phyloP scores from a whole-genome alignment of 805 yeast genomes.

The Candida corydali region DNA sequence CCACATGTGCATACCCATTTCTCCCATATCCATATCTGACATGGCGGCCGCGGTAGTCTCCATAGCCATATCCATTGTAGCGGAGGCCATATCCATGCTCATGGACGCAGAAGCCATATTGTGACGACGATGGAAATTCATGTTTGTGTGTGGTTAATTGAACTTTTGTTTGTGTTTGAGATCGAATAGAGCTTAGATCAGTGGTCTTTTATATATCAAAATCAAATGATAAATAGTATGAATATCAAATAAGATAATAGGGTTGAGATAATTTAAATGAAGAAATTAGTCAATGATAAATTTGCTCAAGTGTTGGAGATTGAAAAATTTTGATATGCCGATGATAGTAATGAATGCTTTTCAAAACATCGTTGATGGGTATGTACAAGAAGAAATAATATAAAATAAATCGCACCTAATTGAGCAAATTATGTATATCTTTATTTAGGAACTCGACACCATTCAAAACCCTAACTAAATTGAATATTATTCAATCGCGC shows the following conservation, averaged over 20 bases:
- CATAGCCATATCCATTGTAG: slow-evolving; percentile 12
- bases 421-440: slow-evolving; percentile 1
- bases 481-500: background rate
- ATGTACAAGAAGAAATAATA: too few relatives aligned
- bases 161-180: too few relatives aligned
- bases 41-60: slow-evolving; percentile 8
- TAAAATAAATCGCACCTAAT: too few relatives aligned
- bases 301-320: slow-evolving; percentile 3
- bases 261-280: background rate
- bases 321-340: background rate
- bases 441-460: too few relatives aligned
- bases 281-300: background rate
- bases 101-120: slow-evolving; percentile 5
- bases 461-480: too few relatives aligned
- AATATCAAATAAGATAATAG: background rate
- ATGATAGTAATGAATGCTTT: too few relatives aligned
- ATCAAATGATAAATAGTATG: too few relatives aligned
- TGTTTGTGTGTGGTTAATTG: too few relatives aligned
- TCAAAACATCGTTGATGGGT: too few relatives aligned
- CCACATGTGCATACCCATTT: slow-evolving; percentile 49
- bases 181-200: too few relatives aligned
- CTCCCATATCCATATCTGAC: slow-evolving; percentile 10
- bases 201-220: background rate
- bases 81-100: slow-evolving; percentile 10
- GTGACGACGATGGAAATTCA: slow-evolving; percentile 6